A percentile compares a stretch with the other conserved stretches of the same genome.
These are phyloP conservation scores for Rhizopus sp. DNA, from an alignment of 371 early-diverging fungal species.

Conservation along the genomic window DNA sequence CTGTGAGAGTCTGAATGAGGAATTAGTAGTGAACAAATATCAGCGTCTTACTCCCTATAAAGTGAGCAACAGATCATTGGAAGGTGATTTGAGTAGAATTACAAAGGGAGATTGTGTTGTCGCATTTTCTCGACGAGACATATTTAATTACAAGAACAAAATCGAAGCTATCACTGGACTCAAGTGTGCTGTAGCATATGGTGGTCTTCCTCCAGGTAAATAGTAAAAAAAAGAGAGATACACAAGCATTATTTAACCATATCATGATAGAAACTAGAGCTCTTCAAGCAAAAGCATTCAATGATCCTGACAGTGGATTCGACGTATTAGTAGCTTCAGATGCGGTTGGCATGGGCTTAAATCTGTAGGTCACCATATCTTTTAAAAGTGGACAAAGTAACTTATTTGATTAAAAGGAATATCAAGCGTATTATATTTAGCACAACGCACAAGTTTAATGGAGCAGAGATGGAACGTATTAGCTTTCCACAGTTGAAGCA, in stretches of 20 bases:
- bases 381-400: background rate
- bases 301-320: constrained; percentile 77
- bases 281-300: constrained; percentile 88
- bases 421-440: constrained; percentile 89
- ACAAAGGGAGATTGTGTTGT: constrained; percentile 88
- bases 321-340: constrained; percentile 94
- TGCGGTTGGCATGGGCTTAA: constrained; percentile 96
- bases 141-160: constrained; percentile 74
- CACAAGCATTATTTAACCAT: background rate
- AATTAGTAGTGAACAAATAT: constrained; percentile 79
- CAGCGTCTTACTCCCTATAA: constrained; percentile 77
- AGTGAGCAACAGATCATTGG: constrained; percentile 55
- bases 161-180: constrained; percentile 79
- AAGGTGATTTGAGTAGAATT: constrained; percentile 58
- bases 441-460: constrained; percentile 78
- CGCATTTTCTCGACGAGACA: constrained; percentile 79
- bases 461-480: constrained; percentile 50
- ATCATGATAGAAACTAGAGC: constrained; percentile 20
- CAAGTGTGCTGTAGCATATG: constrained; percentile 93
- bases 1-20: constrained; percentile 73
- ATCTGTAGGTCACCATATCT: background rate
- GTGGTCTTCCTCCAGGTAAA: constrained; percentile 84
- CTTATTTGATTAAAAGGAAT: constrained; percentile 49
- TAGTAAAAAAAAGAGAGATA: background rate
- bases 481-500: constrained; percentile 85